Evolutionary conservation across 352 stramenopile species (phyloP).

Genomic region (Globisporangium abappressorium): DNA sequence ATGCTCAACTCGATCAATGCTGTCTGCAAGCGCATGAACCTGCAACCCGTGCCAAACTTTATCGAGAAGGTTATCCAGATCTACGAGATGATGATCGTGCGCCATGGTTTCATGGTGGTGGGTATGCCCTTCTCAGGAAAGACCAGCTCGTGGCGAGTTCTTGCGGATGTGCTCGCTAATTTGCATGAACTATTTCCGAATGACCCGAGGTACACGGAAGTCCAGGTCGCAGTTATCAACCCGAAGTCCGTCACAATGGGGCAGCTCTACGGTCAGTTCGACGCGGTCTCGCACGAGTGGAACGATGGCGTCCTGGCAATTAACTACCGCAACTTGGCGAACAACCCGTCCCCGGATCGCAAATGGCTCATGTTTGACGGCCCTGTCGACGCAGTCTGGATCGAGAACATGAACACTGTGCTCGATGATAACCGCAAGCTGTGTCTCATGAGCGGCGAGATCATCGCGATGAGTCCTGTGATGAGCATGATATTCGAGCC

Average conservation of each 20-base stretch:
- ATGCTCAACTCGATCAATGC: constrained; percentile 83
- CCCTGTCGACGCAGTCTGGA: constrained; percentile 92
- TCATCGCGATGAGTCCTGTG: constrained; percentile 92
- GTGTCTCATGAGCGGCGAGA: constrained; percentile 93
- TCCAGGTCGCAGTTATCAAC: constrained; percentile 87
- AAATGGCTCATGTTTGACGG: constrained; percentile 95
- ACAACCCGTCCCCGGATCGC: constrained; percentile 64
- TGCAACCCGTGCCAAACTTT: constrained; percentile 89
- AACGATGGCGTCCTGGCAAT: constrained; percentile 93
- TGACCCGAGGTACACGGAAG: constrained; percentile 72
- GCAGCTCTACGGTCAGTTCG: constrained; percentile 94
- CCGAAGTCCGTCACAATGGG: constrained; percentile 93
- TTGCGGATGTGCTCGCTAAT: constrained; percentile 86
- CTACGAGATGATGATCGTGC: constrained; percentile 97
- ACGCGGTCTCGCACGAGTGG: constrained; percentile 94
- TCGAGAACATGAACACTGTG: constrained; percentile 96
- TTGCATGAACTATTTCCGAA: constrained; percentile 66
- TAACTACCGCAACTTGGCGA: constrained; percentile 86
- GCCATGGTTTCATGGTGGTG: constrained; percentile 96
- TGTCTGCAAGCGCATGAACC: constrained; percentile 74
- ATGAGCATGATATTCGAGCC: constrained; percentile 98
- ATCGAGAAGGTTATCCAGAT: constrained; percentile 94
- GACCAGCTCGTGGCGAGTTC: constrained; percentile 87
- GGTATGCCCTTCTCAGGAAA: constrained; percentile 94
- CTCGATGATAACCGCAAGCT: constrained; percentile 94